Evolutionary conservation across 345 rosid species (phyloP).

Genomic region (Melaleuca quinquenervia): DNA sequence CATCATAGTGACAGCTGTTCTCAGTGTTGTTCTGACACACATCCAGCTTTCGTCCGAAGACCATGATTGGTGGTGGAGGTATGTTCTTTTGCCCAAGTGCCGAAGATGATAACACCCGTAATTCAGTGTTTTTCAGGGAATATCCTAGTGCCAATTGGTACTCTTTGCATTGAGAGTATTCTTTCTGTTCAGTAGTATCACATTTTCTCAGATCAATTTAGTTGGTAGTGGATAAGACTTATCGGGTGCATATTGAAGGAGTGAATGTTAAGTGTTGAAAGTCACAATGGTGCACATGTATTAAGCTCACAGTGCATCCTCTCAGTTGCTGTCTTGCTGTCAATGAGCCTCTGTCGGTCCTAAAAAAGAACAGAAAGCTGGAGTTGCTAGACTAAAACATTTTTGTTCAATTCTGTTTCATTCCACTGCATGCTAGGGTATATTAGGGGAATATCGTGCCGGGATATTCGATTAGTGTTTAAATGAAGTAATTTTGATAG

Average conservation of each 20-base stretch:
- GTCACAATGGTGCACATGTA: background rate
- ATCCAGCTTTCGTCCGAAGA: conserved; percentile 77
- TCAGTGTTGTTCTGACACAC: conserved; percentile 63
- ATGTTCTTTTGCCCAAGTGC: conserved; percentile 8
- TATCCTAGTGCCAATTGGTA: background rate
- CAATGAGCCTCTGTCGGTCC: background rate
- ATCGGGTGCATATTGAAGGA: background rate
- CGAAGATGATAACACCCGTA: background rate
- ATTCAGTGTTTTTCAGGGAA: background rate
- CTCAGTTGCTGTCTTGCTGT: background rate
- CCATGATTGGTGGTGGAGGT: conserved; percentile 99
- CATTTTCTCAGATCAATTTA: background rate
- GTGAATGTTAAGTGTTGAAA: background rate
- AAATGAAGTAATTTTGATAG: background rate
- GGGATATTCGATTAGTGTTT: background rate
- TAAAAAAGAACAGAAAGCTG: background rate
- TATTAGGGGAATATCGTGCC: background rate
- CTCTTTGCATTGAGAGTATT: background rate
- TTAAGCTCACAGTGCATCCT: background rate
- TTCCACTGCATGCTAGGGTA: background rate
- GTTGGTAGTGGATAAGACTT: background rate
- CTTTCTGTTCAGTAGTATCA: background rate
- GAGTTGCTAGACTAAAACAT: background rate
- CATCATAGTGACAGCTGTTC: conserved; percentile 37
- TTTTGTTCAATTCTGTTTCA: background rate